phyloP scores from a whole-genome alignment of 306 rosid species.

The Prunus fruticosa region DNA sequence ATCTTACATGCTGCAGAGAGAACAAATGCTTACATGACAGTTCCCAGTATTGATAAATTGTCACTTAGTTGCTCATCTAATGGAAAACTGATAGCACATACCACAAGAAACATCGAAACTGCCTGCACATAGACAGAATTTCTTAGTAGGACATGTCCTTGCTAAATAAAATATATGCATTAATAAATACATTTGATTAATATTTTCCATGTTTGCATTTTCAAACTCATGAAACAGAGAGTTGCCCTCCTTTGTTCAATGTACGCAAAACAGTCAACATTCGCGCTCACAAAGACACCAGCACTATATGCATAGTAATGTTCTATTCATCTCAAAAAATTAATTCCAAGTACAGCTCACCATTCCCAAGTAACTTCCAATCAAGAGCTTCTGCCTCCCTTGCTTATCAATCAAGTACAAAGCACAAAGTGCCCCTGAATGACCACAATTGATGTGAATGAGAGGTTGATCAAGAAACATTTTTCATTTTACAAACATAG shows the following conservation, averaged over 20 bases:
- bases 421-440: constrained; percentile 73
- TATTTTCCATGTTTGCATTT: neutral
- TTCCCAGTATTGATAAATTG: constrained; percentile 75
- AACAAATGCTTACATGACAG: constrained; percentile 61
- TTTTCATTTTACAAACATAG: constrained; percentile 12
- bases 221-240: neutral
- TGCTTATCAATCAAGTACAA: constrained; percentile 73
- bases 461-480: constrained; percentile 26
- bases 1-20: neutral
- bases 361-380: constrained; percentile 93
- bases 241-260: neutral
- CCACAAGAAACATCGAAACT: constrained; percentile 72
- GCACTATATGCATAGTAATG: neutral
- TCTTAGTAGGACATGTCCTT: neutral
- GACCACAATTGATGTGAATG: constrained; percentile 26
- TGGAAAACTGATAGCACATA: constrained; percentile 51
- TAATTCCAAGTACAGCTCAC: constrained; percentile 36
- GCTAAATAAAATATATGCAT: neutral
- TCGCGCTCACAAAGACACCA: neutral
- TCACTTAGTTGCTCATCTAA: constrained; percentile 55
- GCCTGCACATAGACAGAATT: constrained; percentile 48
- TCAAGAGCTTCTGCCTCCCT: constrained; percentile 78
- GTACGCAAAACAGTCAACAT: neutral
- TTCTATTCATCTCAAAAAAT: neutral
- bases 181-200: neutral